Evolutionary conservation across 441 rosid species (phyloP).

Genomic region (Erodium moschatum): DNA sequence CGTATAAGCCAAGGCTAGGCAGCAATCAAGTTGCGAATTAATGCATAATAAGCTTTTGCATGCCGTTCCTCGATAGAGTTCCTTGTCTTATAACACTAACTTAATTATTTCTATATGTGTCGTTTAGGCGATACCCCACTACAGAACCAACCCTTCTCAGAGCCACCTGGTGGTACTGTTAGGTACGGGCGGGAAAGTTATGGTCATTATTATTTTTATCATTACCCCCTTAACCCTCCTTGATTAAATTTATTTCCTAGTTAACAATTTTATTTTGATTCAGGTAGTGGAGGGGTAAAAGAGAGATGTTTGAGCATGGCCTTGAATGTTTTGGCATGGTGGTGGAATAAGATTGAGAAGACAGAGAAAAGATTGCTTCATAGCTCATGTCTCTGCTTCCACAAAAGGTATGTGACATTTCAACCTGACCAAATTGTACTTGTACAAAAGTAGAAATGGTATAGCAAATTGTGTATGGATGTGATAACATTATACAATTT

Average conservation of each 20-base stretch:
- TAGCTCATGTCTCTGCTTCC: background rate
- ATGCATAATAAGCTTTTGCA: background rate
- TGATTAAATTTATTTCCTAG: too few species aligned
- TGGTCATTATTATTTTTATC: background rate
- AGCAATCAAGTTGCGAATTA: background rate
- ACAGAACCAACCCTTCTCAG: background rate
- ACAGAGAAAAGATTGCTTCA: background rate
- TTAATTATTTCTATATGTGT: background rate
- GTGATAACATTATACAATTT: too few species aligned
- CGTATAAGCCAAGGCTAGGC: background rate
- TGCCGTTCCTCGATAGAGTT: background rate
- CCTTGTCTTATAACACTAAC: background rate
- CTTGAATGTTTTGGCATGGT: background rate
- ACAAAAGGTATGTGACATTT: background rate
- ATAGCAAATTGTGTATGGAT: background rate
- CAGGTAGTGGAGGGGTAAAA: background rate
- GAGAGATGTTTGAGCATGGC: constrained; percentile 1
- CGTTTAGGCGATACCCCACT: background rate
- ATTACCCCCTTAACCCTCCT: background rate
- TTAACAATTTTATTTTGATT: too few species aligned
- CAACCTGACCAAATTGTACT: constrained; percentile 3
- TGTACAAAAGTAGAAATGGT: background rate
- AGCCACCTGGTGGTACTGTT: background rate
- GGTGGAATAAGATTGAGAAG: background rate
- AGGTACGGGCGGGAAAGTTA: background rate